Percentiles rank a stretch among this genome's conserved stretches.
Conservation (phyloP, 306 rosid species). For the Lathyrus aphaca region DNA sequence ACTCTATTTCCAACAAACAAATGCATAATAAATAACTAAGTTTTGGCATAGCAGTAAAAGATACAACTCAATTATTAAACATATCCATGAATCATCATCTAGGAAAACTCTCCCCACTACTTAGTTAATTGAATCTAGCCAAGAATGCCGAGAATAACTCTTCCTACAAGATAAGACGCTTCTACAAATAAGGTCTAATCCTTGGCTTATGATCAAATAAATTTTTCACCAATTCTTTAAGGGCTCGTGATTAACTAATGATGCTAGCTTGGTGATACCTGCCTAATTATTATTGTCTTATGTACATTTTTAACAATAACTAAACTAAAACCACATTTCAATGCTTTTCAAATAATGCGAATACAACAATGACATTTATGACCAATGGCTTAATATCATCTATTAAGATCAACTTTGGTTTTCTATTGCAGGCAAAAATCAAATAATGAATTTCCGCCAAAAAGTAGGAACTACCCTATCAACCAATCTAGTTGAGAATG, state of each 20-base stretch:
- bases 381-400: not conserved
- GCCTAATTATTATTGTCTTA: not conserved
- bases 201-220: not conserved
- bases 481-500: no score
- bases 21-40: not conserved
- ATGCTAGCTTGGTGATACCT: constrained; percentile 12
- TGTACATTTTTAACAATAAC: not conserved
- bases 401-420: not conserved
- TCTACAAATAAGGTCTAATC: no score
- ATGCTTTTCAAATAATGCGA: not conserved
- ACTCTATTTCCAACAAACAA: not conserved
- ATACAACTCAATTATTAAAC: not conserved
- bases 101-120: no score
- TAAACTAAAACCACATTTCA: not conserved
- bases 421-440: not conserved
- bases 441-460: not conserved
- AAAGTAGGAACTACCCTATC: no score
- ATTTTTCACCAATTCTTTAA: not conserved
- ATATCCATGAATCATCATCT: no score
- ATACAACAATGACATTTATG: not conserved
- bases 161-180: not conserved
- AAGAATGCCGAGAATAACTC: not conserved
- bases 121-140: no score
- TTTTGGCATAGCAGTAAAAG: not conserved
- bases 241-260: not conserved